phyloP scores from a whole-genome alignment of 352 stramenopile genomes.

The Halophytophthora polymorphica region DNA sequence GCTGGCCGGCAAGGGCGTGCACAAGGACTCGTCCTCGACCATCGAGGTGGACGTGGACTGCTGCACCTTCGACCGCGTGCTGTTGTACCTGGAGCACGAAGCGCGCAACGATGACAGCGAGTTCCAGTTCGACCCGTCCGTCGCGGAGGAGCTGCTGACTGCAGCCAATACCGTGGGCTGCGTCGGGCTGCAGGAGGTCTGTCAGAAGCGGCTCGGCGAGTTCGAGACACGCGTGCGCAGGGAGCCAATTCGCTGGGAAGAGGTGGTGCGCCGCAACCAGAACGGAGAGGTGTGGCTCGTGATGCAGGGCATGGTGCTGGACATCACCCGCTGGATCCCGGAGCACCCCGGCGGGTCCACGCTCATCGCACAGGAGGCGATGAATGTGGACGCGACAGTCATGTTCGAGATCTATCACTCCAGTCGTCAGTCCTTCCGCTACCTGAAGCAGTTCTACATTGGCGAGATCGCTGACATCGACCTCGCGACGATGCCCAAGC shows the following conservation, averaged over 20 bases:
- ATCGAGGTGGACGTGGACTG: conserved; percentile 83
- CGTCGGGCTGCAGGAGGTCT: conserved; percentile 75
- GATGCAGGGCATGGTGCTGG: conserved; percentile 88
- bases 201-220: conserved; percentile 61
- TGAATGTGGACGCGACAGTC: conserved; percentile 86
- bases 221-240: conserved; percentile 83
- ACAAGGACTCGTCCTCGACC: conserved; percentile 62
- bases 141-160: conserved; percentile 68
- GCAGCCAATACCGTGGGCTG: conserved; percentile 70
- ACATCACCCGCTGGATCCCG: conserved; percentile 86
- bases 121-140: conserved; percentile 80
- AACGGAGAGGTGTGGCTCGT: conserved; percentile 80
- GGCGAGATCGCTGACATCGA: conserved; percentile 77
- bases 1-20: conserved; percentile 63
- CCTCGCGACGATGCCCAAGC: conserved; percentile 42
- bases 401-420: conserved; percentile 93
- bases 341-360: conserved; percentile 83
- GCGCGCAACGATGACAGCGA: conserved; percentile 53
- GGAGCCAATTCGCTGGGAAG: conserved; percentile 75
- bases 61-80: conserved; percentile 85
- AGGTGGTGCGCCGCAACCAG: conserved; percentile 74
- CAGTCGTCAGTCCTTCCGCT: conserved; percentile 89
- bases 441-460: conserved; percentile 91
- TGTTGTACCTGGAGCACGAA: conserved; percentile 87
- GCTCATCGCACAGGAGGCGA: conserved; percentile 80